Conservation (phyloP, 2,329 filamentous ascomycete genomes). For the Penicillium sclerotigenum region DNA sequence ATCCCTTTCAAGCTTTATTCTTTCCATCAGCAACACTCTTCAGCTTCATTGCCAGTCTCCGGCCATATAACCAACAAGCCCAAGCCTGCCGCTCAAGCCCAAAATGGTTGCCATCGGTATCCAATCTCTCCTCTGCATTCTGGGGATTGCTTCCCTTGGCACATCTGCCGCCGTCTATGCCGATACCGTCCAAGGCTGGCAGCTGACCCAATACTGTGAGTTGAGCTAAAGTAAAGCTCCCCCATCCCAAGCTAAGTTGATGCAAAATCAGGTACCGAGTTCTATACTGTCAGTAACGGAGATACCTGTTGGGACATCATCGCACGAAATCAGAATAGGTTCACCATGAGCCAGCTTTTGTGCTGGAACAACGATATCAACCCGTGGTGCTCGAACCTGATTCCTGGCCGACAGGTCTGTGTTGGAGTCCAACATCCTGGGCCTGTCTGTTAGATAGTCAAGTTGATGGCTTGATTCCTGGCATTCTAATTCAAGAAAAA, state of each 20-base stretch:
- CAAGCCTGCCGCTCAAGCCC: background rate
- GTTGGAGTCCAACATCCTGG: slow-evolving; percentile 13
- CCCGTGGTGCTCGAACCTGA: slow-evolving; percentile 21
- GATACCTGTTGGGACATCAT: slow-evolving; percentile 28
- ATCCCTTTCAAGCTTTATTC: background rate
- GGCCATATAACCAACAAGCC: background rate
- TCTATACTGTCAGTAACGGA: slow-evolving; percentile 15
- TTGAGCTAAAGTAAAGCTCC: background rate
- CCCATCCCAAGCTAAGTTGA: background rate
- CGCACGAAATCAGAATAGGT: slow-evolving; percentile 9
- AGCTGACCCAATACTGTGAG: background rate
- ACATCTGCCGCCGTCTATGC: background rate
- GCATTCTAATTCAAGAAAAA: background rate
- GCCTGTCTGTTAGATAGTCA: slow-evolving; percentile 1
- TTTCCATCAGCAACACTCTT: background rate
- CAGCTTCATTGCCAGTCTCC: background rate
- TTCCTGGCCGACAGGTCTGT: slow-evolving; percentile 21
- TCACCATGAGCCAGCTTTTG: slow-evolving; percentile 21
- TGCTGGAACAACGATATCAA: slow-evolving; percentile 28
- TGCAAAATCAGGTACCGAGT: slow-evolving; percentile 11
- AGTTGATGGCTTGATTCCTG: background rate
- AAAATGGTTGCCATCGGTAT: slow-evolving; percentile 5
- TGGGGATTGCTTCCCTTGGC: slow-evolving; percentile 2
- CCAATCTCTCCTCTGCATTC: background rate
- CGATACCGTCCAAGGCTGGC: background rate